These are phyloP conservation scores for Aechmea fasciata DNA, from an alignment of 176 grass and related monocot species.

Conservation along the genomic window DNA sequence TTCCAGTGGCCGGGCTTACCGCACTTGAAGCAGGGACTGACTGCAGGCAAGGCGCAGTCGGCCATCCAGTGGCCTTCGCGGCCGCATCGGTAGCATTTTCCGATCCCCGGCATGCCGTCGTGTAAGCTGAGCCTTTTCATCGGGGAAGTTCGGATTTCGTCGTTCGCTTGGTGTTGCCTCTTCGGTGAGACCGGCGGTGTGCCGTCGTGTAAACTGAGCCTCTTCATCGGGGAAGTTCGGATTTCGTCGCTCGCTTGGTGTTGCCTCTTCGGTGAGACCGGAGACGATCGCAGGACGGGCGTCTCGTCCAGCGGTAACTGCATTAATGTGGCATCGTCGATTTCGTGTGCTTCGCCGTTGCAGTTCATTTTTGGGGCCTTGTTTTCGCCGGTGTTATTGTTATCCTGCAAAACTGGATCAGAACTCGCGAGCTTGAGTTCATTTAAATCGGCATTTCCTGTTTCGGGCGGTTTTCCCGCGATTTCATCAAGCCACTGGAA, in stretches of 20 bases:
- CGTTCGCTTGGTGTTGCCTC: not conserved
- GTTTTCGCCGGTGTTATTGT: not conserved
- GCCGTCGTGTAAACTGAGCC: no score
- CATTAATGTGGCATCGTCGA: no score
- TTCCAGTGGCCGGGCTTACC: conserved; percentile 9
- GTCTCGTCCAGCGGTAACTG: no score
- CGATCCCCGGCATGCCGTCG: not conserved
- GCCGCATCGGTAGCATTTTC: conserved; percentile 7
- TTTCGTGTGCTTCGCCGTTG: not conserved
- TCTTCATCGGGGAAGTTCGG: not conserved
- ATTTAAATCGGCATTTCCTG: not conserved
- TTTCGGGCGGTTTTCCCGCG: not conserved
- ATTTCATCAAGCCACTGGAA: conserved; percentile 5
- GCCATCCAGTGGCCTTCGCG: conserved; percentile 13
- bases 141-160: not conserved
- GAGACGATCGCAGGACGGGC: not conserved
- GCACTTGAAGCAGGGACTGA: conserved; percentile 10
- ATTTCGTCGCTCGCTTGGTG: not conserved
- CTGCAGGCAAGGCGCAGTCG: conserved; percentile 10
- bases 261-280: not conserved
- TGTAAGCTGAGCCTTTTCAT: not conserved
- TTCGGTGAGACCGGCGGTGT: not conserved
- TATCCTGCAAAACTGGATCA: conserved; percentile 6
- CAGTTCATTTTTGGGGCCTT: not conserved
- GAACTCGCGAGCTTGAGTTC: not conserved